Evolutionary conservation across 2,329 filamentous ascomycete species (phyloP), one percentile per base, ranked within the genome.

Genomic region (Ophiostoma quercus): DNA sequence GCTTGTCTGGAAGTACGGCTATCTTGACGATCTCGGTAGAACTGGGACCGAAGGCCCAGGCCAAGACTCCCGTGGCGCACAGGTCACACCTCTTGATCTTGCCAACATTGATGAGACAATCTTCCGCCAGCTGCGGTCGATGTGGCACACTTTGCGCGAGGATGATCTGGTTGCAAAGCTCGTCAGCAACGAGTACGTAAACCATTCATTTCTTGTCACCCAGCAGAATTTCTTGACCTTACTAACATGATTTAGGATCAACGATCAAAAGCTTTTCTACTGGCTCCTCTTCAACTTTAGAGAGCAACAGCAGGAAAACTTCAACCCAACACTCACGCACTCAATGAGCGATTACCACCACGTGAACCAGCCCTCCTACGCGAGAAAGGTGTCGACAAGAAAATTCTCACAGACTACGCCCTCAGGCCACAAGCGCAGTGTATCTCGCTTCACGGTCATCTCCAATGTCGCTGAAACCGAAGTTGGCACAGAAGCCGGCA

Each of bases 181-280:
- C n/a, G 79, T 85, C 14, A 86, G 82, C 73, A 80, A 86, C 41
- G 85, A 88, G 87, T 91, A 82, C 79, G 88, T 83, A 8, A 5
- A 12, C 16, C 6, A 22, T 22, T 25, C 7, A 34, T 19, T 37
- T 12, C 25, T 11, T 19, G 16, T 47, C 19, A 47, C 16, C 7
- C 25, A 7, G 19, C n/a, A 19, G 7, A 8, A n/a, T 32, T 25
- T 25, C 12, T 54, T 16, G 29, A 12, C 3, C 12, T 34, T 29
- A 11, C 25, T 67, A n/a, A 65, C 60, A 9, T 6, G 25, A 11
- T 14, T 0, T 41, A 94, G 91, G 73, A 83, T 87, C 4, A 98
- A 96, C 73, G 92, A 97, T 69, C 93, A 97, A 77, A 96, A 97
- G 76, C 85, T 94, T 74, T 97, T 98, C 79, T 99, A 98, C 79